A percentile compares a stretch with the other conserved stretches of the same genome.
Evolutionary conservation across 2,329 filamentous ascomycete genomes (phyloP).

Genomic region (Penicillium sp.): DNA sequence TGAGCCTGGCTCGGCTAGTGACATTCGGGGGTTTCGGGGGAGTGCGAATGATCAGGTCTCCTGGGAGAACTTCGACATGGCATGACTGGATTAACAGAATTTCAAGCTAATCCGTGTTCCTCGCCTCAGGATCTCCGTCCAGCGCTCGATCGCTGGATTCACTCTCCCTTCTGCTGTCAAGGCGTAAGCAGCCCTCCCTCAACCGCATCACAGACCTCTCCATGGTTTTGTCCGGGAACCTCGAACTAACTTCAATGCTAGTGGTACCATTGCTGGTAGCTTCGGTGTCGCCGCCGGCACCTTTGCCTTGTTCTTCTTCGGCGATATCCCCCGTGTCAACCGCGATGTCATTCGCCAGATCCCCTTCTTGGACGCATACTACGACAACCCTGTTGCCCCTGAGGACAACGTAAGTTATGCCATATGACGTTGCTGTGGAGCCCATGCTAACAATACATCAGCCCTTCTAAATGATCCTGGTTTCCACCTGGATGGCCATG

Average conservation of each 20-base stretch:
- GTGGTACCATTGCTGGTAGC: slow-evolving; percentile 49
- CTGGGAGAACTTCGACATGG: background rate
- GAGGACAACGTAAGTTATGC: slow-evolving; percentile 57
- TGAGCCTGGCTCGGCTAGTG: background rate
- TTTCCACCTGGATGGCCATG: slow-evolving; percentile 13
- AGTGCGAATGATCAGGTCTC: background rate
- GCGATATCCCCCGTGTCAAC: slow-evolving; percentile 61
- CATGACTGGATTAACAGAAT: background rate
- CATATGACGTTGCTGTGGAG: background rate
- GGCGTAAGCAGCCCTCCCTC: slow-evolving; percentile 43
- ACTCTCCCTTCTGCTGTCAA: slow-evolving; percentile 41
- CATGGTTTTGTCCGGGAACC: background rate
- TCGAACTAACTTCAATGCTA: slow-evolving; percentile 26
- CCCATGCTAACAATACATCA: slow-evolving; percentile 23
- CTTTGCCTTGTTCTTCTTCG: slow-evolving; percentile 64
- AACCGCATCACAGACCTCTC: background rate
- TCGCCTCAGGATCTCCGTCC: slow-evolving; percentile 49
- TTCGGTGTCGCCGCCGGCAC: slow-evolving; percentile 59
- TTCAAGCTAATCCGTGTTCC: slow-evolving; percentile 4
- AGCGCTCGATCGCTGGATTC: slow-evolving; percentile 51
- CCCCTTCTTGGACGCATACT: slow-evolving; percentile 58
- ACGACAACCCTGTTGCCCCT: slow-evolving; percentile 56
- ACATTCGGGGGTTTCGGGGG: background rate
- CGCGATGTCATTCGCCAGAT: slow-evolving; percentile 62
- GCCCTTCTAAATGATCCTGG: slow-evolving; percentile 36